These are phyloP conservation scores for Ramaria sp. DNA, from an alignment of 768 basidiomycete species.

Conservation along the genomic window DNA sequence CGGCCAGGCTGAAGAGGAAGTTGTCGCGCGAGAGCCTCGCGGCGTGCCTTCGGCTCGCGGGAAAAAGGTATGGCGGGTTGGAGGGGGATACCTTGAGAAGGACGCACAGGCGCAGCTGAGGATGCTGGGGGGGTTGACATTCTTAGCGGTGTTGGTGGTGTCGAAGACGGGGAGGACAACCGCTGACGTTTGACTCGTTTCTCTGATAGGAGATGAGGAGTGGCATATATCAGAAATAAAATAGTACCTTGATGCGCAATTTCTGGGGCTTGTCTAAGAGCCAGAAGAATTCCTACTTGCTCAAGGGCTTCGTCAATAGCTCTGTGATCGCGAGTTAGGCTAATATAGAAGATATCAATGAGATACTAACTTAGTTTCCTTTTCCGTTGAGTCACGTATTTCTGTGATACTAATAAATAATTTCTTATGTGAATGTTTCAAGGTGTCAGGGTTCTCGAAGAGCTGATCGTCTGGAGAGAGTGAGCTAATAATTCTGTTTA, in stretches of 20 bases:
- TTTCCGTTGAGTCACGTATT: conserved; percentile 45
- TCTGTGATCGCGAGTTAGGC: conserved; percentile 26
- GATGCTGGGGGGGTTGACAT: conserved; percentile 24
- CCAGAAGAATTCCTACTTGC: conserved; percentile 56
- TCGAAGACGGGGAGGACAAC: conserved; percentile 54
- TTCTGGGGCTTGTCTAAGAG: conserved; percentile 63
- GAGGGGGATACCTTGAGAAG: neutral
- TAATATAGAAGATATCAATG: conserved; percentile 1
- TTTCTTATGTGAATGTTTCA: conserved; percentile 55
- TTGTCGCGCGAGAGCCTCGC: conserved; percentile 50
- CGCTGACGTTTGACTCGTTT: conserved; percentile 73
- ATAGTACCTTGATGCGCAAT: conserved; percentile 40
- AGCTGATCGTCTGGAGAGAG: conserved; percentile 63
- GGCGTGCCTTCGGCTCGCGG: conserved; percentile 57
- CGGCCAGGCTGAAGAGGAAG: conserved; percentile 62
- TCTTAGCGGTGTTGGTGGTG: conserved; percentile 32
- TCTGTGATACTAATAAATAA: conserved; percentile 51
- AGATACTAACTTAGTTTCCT: conserved; percentile 50
- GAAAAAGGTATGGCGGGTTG: conserved; percentile 29
- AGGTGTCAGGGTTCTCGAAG: conserved; percentile 52
- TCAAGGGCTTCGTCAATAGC: conserved; percentile 66
- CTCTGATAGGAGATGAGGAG: conserved; percentile 27
- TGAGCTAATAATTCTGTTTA: conserved; percentile 58
- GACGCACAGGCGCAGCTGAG: conserved; percentile 4
- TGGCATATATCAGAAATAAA: neutral